Evolutionary conservation across 148 eudicot genomes (phyloP).

Genomic region (Amaranthus palmeri): DNA sequence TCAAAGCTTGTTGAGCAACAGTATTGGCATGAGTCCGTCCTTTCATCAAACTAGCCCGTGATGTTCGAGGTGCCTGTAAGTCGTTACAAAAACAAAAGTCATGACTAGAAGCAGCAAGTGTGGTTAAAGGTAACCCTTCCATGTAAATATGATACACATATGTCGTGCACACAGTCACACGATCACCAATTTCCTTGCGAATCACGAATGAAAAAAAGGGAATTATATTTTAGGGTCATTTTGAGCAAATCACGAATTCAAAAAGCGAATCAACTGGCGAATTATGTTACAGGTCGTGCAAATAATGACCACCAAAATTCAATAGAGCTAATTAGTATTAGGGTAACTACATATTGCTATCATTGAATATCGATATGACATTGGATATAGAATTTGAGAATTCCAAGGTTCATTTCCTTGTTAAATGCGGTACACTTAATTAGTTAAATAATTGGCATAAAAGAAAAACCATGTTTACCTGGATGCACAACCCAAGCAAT

Average conservation of each 20-base stretch:
- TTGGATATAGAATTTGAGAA: not conserved
- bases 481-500: slow-evolving; percentile 85
- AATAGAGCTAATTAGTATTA: too few relatives aligned
- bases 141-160: not conserved
- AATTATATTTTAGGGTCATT: too few relatives aligned
- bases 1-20: slow-evolving; percentile 85
- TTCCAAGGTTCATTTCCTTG: too few relatives aligned
- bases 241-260: too few relatives aligned
- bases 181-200: too few relatives aligned
- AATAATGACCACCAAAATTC: too few relatives aligned
- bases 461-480: slow-evolving; percentile 39
- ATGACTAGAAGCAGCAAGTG: not conserved
- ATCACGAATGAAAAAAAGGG: too few relatives aligned
- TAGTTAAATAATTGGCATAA: not conserved
- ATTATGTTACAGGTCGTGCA: too few relatives aligned
- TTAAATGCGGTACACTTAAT: too few relatives aligned
- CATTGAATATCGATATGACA: not conserved
- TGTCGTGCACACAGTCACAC: not conserved
- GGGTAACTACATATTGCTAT: too few relatives aligned
- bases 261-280: too few relatives aligned
- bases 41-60: slow-evolving; percentile 82
- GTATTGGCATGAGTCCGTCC: slow-evolving; percentile 87
- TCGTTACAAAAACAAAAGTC: slow-evolving; percentile 14
- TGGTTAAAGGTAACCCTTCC: not conserved
- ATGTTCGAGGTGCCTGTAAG: slow-evolving; percentile 87